A percentile compares a stretch with the other conserved stretches of the same genome.
phyloP scores from a whole-genome alignment of 495 filamentous ascomycete genomes.

The Aspergillus sclerotioniger region DNA sequence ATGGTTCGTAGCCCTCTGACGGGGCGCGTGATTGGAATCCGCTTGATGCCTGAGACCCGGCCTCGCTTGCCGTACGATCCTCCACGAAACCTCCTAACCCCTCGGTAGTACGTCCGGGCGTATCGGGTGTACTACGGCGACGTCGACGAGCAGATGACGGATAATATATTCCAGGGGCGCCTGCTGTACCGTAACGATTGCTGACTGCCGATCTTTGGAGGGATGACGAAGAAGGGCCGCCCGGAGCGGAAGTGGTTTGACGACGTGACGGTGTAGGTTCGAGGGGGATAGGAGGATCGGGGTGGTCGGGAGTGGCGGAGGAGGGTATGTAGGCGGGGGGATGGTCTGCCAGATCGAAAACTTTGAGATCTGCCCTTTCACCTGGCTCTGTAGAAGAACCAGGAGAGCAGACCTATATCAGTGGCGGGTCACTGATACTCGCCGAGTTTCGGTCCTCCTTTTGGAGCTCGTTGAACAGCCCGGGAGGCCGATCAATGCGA shows the following conservation, averaged over 20 bases:
- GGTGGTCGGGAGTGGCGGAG: slow-evolving; percentile 61
- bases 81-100: slow-evolving; percentile 22
- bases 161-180: slow-evolving; percentile 10
- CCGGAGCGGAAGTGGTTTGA: slow-evolving; percentile 19
- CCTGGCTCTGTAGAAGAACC: slow-evolving; percentile 51
- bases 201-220: slow-evolving; percentile 16
- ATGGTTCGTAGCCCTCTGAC: slow-evolving; percentile 42
- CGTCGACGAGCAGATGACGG: slow-evolving; percentile 28
- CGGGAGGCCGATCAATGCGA: slow-evolving; percentile 14
- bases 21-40: slow-evolving; percentile 22
- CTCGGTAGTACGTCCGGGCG: slow-evolving; percentile 15
- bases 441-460: slow-evolving; percentile 20
- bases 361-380: slow-evolving; percentile 45
- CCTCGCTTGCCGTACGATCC: slow-evolving; percentile 30
- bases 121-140: slow-evolving; percentile 28
- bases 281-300: slow-evolving; percentile 43
- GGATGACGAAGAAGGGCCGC: slow-evolving; percentile 11
- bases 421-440: slow-evolving; percentile 29
- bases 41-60: slow-evolving; percentile 25
- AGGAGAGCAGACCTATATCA: slow-evolving; percentile 48
- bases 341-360: slow-evolving; percentile 66
- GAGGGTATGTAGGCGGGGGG: slow-evolving; percentile 42
- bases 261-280: slow-evolving; percentile 24
- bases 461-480: slow-evolving; percentile 16
- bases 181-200: slow-evolving; percentile 9